These are phyloP conservation scores for Phycomyces nitens DNA, from an alignment of 192 early-diverging fungal genomes.

Conservation along the genomic window DNA sequence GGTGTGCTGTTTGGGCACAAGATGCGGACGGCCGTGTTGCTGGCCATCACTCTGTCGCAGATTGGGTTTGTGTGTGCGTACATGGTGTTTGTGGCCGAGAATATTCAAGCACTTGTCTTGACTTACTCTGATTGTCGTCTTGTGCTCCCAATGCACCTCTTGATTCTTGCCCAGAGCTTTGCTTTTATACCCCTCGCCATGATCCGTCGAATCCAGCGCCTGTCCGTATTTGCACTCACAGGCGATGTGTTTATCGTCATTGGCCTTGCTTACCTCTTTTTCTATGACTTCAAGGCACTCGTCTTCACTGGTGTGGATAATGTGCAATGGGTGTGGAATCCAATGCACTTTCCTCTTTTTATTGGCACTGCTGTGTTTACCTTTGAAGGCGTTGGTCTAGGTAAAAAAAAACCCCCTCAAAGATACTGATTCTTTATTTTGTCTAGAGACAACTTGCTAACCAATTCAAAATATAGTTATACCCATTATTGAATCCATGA, in stretches of 20 bases:
- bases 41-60: constrained; percentile 48
- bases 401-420: too few species aligned
- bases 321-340: constrained; percentile 56
- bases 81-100: constrained; percentile 88
- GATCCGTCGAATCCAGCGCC: constrained; percentile 85
- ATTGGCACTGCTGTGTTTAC: constrained; percentile 93
- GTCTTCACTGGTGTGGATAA: constrained; percentile 55
- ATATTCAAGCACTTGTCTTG: constrained; percentile 73
- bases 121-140: constrained; percentile 66
- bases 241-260: constrained; percentile 90
- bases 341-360: constrained; percentile 78
- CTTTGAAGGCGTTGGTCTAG: constrained; percentile 84
- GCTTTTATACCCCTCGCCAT: constrained; percentile 83
- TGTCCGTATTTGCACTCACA: constrained; percentile 77
- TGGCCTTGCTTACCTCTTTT: constrained; percentile 82
- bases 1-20: constrained; percentile 57
- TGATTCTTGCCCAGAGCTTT: constrained; percentile 70
- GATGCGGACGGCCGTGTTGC: constrained; percentile 58
- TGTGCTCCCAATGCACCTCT: constrained; percentile 35
- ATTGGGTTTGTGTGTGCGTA: constrained; percentile 92
- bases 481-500: constrained; percentile 56
- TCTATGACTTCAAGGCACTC: constrained; percentile 67
- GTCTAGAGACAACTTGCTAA: background rate
- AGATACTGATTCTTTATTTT: too few species aligned
- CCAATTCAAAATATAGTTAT: constrained; percentile 31